phyloP scores from a whole-genome alignment of 2,329 filamentous ascomycete species.

The Graphilbum fragrans region DNA sequence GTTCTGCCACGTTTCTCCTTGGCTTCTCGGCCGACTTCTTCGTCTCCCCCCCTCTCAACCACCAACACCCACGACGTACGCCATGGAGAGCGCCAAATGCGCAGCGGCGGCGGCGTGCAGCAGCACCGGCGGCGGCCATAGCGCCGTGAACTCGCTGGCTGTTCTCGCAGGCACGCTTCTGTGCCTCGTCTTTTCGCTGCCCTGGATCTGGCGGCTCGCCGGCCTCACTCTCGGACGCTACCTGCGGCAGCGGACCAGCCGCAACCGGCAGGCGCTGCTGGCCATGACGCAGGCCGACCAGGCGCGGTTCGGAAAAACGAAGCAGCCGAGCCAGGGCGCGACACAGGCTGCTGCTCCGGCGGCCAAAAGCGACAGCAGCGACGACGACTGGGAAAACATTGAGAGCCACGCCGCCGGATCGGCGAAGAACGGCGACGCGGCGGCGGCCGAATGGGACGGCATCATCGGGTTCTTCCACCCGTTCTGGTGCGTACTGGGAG shows the following conservation, averaged over 20 bases:
- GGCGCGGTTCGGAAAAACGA: conserved; percentile 21
- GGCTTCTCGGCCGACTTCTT: neutral
- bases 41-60: neutral
- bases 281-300: conserved; percentile 35
- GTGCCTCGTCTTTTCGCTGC: conserved; percentile 13
- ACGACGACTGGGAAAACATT: conserved; percentile 62
- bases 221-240: conserved; percentile 44
- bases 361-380: conserved; percentile 19
- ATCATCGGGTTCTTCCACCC: conserved; percentile 96
- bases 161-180: neutral
- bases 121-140: neutral
- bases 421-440: conserved; percentile 25
- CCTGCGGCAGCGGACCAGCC: conserved; percentile 50
- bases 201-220: conserved; percentile 22
- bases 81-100: conserved; percentile 1
- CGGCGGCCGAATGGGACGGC: conserved; percentile 59
- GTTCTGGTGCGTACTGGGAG: conserved; percentile 57
- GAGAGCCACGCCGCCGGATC: conserved; percentile 29
- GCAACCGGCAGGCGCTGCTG: conserved; percentile 46
- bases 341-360: conserved; percentile 11
- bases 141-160: neutral
- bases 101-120: conserved; percentile 1
- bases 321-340: conserved; percentile 21
- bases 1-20: neutral
- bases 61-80: too few relatives aligned